Evolutionary conservation across 352 stramenopile genomes (phyloP), one percentile per base, ranked within the genome.

Genomic region (Chrysophaeum taylorii): DNA sequence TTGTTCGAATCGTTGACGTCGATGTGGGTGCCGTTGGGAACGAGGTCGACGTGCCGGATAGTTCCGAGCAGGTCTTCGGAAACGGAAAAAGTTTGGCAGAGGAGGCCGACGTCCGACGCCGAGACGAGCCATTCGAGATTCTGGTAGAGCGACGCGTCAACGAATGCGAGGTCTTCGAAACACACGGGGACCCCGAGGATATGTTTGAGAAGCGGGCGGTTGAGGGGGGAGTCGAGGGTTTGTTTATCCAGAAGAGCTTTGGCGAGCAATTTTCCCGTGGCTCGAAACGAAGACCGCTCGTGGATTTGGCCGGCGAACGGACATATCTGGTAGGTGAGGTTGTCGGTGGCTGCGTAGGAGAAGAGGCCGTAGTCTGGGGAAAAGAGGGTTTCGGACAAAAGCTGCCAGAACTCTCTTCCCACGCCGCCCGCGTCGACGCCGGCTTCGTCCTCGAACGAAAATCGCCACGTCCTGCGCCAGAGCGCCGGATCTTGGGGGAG

Each of bases 361-460:
- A 93, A 95, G 25, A 95, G 69, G 0, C 87, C 89, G 0, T 82
- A 86, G 2, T 79, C 70, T 42, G 91, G 84, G 57, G 92, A 86
- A 76, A 93, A 93, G 7, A 95, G 81, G 33, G 90, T 85, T 50
- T 92, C 86, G 2, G 83, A 91, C 82, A 93, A 88, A 21, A 95
- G 77, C 33, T 84, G 90, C 73, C 94, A 94, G 87, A 88, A 95
- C 72, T 94, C 89, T 15, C 89, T 83, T 53, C 92, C 86, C 12
- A 94, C 78, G 50, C 89, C 89, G 27, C 89, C 89, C 1, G 89
- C 89, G 77, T 95, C 89, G 15, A 94, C 82, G 25, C 87, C 89
- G 21, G 84, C 83, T 39, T 95, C 89, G 70, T 91, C 90, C 9
- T 87, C 80, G 77, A 95, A 95, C 70, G 91, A 90, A 70, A 93